Conservation (phyloP, 805 yeast species). For the Candida maltosa region DNA sequence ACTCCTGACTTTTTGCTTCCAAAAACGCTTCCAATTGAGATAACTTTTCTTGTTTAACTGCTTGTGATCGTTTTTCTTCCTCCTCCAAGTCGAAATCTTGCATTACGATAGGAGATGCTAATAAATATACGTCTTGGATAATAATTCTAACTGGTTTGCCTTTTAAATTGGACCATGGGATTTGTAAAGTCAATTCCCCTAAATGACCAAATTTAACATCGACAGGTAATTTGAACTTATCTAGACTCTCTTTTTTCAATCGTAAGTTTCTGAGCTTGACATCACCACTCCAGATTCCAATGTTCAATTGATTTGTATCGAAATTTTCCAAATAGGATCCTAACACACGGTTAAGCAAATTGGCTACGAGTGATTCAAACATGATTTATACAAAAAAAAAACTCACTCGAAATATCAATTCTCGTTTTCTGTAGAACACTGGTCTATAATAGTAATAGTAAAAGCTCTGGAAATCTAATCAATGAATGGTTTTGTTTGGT, state of each 20-base stretch:
- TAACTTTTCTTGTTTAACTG: conserved; percentile 63
- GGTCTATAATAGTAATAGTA: too few relatives aligned
- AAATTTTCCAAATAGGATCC: conserved; percentile 88
- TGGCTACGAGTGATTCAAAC: conserved; percentile 68
- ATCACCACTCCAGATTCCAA: conserved; percentile 98
- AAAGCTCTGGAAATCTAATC: too few relatives aligned
- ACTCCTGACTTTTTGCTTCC: conserved; percentile 34
- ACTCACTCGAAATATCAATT: too few relatives aligned
- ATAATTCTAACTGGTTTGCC: conserved; percentile 86
- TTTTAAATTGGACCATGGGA: conserved; percentile 95
- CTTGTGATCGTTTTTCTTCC: conserved; percentile 55
- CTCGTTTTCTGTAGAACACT: too few relatives aligned
- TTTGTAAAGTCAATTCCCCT: conserved; percentile 84
- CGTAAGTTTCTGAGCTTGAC: conserved; percentile 77
- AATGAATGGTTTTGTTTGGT: too few relatives aligned
- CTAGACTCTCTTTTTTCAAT: conserved; percentile 84
- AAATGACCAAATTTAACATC: conserved; percentile 86
- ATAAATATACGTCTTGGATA: conserved; percentile 80
- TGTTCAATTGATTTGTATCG: conserved; percentile 90
- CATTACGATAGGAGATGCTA: conserved; percentile 72
- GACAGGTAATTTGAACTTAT: conserved; percentile 78
- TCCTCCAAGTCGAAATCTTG: conserved; percentile 54
- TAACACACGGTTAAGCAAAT: conserved; percentile 55
- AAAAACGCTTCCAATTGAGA: conserved; percentile 65
- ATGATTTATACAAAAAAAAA: too few relatives aligned